Conservation (phyloP, 306 rosid genomes). For the Cucurbita moschata region DNA sequence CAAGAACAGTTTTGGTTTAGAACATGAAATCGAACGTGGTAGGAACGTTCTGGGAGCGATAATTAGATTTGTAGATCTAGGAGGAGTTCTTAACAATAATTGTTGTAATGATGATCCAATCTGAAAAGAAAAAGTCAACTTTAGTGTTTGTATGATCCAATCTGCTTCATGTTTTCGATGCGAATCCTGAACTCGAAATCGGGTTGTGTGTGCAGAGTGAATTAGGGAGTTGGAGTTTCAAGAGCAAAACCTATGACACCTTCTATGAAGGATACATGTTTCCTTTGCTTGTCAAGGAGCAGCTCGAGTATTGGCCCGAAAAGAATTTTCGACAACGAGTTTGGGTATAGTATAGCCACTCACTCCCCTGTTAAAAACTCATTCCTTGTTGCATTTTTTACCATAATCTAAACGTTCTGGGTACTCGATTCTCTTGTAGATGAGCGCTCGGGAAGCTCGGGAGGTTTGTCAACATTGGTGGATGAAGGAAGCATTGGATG, state of each 20-base stretch:
- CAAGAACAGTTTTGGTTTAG: background rate
- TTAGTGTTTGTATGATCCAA: background rate
- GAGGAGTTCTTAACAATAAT: background rate
- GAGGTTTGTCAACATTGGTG: constrained; percentile 82
- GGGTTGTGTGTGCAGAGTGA: constrained; percentile 29
- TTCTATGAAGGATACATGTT: constrained; percentile 81
- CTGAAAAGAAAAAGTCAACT: background rate
- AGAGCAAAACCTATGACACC: constrained; percentile 68
- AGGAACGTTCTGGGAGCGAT: background rate
- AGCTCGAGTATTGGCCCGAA: constrained; percentile 83
- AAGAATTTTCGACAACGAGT: constrained; percentile 51
- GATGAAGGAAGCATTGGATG: constrained; percentile 91
- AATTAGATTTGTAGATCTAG: constrained; percentile 4
- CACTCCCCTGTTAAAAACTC: background rate
- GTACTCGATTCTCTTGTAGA: constrained; percentile 18
- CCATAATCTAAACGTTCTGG: background rate
- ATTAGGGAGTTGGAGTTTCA: constrained; percentile 84
- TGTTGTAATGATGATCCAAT: background rate
- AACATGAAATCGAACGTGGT: background rate
- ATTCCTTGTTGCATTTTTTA: background rate
- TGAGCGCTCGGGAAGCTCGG: constrained; percentile 62
- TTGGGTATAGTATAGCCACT: constrained; percentile 27
- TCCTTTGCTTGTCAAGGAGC: constrained; percentile 70
- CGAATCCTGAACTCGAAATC: background rate
- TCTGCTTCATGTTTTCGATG: background rate